Evolutionary conservation across 345 rosid genomes (phyloP).

Genomic region (Moricandia arvensis): DNA sequence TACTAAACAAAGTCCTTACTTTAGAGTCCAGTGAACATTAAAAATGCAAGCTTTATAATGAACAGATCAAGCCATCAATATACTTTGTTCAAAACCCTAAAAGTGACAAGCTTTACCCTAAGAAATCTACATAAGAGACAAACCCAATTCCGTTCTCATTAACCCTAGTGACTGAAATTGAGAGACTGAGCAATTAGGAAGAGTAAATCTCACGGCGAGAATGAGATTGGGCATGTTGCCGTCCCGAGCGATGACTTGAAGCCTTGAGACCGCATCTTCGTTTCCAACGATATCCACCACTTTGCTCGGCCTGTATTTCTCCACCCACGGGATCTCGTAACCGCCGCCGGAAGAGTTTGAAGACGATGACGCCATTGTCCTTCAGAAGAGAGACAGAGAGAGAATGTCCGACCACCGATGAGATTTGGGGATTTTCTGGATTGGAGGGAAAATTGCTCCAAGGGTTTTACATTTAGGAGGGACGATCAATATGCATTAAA

Average conservation of each 20-base stretch:
- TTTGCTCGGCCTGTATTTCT: slow-evolving; percentile 84
- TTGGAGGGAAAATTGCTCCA: slow-evolving; percentile 39
- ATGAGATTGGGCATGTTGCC: slow-evolving; percentile 99
- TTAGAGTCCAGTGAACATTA: background rate
- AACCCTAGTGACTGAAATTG: background rate
- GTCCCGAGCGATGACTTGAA: slow-evolving; percentile 89
- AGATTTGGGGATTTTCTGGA: slow-evolving; percentile 24
- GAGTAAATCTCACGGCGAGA: slow-evolving; percentile 48
- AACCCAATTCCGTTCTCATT: background rate
- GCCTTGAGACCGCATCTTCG: slow-evolving; percentile 84
- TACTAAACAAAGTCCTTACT: background rate
- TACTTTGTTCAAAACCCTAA: slow-evolving; percentile 11
- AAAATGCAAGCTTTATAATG: background rate
- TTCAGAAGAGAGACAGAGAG: background rate
- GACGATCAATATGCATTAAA: background rate
- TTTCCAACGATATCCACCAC: slow-evolving; percentile 86
- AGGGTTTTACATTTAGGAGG: slow-evolving; percentile 28
- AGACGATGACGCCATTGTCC: slow-evolving; percentile 60
- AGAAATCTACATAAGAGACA: slow-evolving; percentile 7
- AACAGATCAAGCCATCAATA: background rate
- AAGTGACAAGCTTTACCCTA: background rate
- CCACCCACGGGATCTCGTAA: slow-evolving; percentile 97
- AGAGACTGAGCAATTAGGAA: background rate
- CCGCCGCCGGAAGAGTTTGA: slow-evolving; percentile 35
- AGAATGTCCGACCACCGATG: slow-evolving; percentile 10